Conservation (phyloP, 2,329 filamentous ascomycete genomes). For the Helotiales sp. region DNA sequence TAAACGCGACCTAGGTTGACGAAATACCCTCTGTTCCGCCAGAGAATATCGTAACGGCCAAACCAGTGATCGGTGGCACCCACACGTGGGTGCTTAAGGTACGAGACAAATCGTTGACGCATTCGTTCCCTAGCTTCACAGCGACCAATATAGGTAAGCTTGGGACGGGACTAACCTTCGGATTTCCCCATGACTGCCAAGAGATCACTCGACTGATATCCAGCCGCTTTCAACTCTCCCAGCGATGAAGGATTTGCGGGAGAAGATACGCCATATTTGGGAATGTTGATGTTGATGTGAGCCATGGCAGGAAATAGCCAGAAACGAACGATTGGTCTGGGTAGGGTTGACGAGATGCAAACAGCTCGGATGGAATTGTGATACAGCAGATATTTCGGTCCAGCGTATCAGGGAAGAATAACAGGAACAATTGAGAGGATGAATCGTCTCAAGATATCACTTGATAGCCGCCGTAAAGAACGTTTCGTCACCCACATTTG, state of each 20-base stretch:
- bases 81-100: conserved; percentile 42
- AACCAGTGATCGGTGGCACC: conserved; percentile 41
- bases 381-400: background rate
- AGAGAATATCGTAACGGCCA: conserved; percentile 43
- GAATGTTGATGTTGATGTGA: conserved; percentile 40
- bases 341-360: background rate
- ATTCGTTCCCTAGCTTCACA: conserved; percentile 42
- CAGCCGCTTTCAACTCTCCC: conserved; percentile 36
- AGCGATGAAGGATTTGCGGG: conserved; percentile 42
- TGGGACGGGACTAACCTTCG: conserved; percentile 34
- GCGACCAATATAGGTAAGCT: background rate
- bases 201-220: conserved; percentile 41
- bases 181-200: conserved; percentile 43
- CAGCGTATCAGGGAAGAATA: background rate
- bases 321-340: background rate
- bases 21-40: conserved; percentile 44
- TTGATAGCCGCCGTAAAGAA: background rate
- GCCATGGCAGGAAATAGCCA: conserved; percentile 33
- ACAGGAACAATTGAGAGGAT: background rate
- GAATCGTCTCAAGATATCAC: background rate
- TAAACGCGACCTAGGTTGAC: conserved; percentile 43
- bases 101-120: conserved; percentile 45
- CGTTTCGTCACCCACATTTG: conserved; percentile 5
- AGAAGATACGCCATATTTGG: conserved; percentile 43
- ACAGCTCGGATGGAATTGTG: background rate